A percentile compares a stretch with the other conserved stretches of the same genome.
Evolutionary conservation across 768 basidiomycete species (phyloP).

Genomic region (Hericium rajendrae): DNA sequence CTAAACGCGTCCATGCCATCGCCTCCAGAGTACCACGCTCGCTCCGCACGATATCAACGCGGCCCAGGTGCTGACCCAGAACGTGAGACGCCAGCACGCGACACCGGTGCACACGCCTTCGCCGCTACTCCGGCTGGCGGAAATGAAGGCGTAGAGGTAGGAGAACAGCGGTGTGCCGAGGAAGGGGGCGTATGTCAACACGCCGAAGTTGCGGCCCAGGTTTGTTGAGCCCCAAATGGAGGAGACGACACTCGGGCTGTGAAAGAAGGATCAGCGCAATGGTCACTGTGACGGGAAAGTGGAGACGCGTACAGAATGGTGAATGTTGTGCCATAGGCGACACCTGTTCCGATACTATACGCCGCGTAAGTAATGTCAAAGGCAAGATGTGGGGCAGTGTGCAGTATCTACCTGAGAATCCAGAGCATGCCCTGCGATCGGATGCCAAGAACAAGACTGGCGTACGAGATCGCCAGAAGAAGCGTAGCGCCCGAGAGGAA

Average conservation of each 20-base stretch:
- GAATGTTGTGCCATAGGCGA: conserved; percentile 62
- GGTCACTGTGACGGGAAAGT: too few relatives aligned
- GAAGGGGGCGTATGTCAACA: conserved; percentile 68
- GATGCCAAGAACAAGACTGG: conserved; percentile 44
- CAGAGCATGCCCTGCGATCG: conserved; percentile 47
- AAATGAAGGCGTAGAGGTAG: conserved; percentile 65
- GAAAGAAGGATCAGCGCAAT: not conserved
- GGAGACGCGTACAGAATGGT: conserved; percentile 50
- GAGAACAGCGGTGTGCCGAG: conserved; percentile 69
- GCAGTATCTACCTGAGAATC: conserved; percentile 48
- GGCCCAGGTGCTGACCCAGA: conserved; percentile 37
- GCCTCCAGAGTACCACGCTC: conserved; percentile 47
- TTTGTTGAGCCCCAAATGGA: conserved; percentile 65
- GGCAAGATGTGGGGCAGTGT: not conserved
- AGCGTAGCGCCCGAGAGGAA: conserved; percentile 46
- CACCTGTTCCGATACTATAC: conserved; percentile 51
- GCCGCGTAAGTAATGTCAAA: conserved; percentile 3
- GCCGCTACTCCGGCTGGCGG: conserved; percentile 36
- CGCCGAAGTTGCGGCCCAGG: conserved; percentile 67
- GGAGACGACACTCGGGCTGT: conserved; percentile 60
- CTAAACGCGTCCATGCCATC: conserved; percentile 51
- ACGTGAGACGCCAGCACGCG: conserved; percentile 60
- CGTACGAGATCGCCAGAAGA: conserved; percentile 40
- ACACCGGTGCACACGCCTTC: conserved; percentile 45
- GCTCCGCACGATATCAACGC: conserved; percentile 31